Conservation (phyloP, 495 filamentous ascomycete genomes). For the Podospora appendiculata region DNA sequence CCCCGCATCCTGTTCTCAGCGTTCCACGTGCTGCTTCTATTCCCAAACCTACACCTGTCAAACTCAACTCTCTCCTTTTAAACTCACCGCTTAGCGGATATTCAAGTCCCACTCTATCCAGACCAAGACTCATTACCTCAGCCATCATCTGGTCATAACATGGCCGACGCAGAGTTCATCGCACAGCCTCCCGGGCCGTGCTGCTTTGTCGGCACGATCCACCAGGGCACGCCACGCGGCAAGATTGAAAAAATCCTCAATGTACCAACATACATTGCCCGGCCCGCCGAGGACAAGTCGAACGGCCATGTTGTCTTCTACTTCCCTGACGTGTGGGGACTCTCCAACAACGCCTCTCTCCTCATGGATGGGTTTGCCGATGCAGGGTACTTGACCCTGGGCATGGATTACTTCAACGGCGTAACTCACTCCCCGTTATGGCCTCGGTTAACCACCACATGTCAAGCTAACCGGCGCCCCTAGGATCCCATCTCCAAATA, state of each 20-base stretch:
- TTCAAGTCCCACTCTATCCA: no score
- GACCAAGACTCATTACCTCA: no score
- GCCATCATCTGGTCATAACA: not conserved
- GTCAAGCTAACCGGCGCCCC: no score
- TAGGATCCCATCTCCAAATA: slow-evolving; percentile 36
- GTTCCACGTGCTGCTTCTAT: not conserved
- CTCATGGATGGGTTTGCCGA: slow-evolving; percentile 37
- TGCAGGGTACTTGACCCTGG: slow-evolving; percentile 30
- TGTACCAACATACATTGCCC: slow-evolving; percentile 27
- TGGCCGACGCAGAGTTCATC: slow-evolving; percentile 3
- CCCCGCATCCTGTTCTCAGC: not conserved
- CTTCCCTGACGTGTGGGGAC: slow-evolving; percentile 34
- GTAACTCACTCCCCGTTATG: slow-evolving; percentile 4
- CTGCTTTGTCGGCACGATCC: slow-evolving; percentile 27
- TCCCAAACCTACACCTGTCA: not conserved
- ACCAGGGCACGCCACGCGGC: slow-evolving; percentile 27
- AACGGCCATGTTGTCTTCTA: slow-evolving; percentile 35
- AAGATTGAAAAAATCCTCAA: slow-evolving; percentile 16
- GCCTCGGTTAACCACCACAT: no score
- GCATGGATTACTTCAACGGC: slow-evolving; percentile 35
- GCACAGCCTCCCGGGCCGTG: slow-evolving; percentile 25
- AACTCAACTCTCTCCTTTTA: not conserved
- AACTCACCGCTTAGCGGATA: not conserved
- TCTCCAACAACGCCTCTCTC: slow-evolving; percentile 29
- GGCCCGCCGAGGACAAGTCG: slow-evolving; percentile 16